Conservation (phyloP, 2,329 filamentous ascomycete species). For the Cordyceps sp. region DNA sequence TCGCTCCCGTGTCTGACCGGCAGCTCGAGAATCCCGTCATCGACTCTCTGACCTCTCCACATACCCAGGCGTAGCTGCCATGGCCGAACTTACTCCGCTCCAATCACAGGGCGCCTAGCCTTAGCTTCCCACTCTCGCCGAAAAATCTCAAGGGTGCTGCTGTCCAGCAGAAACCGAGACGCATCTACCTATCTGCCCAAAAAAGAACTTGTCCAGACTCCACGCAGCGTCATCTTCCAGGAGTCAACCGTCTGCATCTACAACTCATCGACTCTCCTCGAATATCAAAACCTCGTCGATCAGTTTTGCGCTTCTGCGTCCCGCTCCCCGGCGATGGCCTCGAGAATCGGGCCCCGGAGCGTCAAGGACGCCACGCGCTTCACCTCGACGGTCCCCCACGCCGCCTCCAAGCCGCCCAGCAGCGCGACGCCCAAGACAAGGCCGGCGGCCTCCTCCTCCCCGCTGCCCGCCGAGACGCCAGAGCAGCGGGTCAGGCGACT, state of each 20-base stretch:
- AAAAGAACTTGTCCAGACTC: slow-evolving; percentile 1
- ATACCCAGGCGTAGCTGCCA: too few species aligned
- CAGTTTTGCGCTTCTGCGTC: too few species aligned
- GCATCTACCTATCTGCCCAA: too few species aligned
- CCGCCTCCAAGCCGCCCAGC: slow-evolving; percentile 40
- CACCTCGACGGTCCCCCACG: slow-evolving; percentile 39
- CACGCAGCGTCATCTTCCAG: too few species aligned
- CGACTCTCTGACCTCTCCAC: too few species aligned
- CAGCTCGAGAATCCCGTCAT: too few species aligned
- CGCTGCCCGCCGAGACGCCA: slow-evolving; percentile 38
- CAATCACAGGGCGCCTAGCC: slow-evolving; percentile 17
- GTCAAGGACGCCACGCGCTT: slow-evolving; percentile 67
- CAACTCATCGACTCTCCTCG: background rate
- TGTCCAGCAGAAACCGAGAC: too few species aligned
- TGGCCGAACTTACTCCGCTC: slow-evolving; percentile 17
- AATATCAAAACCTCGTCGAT: background rate
- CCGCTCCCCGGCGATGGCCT: slow-evolving; percentile 17
- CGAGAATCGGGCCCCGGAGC: slow-evolving; percentile 41
- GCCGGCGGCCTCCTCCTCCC: slow-evolving; percentile 7
- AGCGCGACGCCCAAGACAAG: slow-evolving; percentile 15
- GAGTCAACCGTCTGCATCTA: too few species aligned
- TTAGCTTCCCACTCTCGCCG: slow-evolving; percentile 4
- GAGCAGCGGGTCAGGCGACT: slow-evolving; percentile 54
- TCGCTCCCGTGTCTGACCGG: too few species aligned
- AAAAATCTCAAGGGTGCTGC: slow-evolving; percentile 27